Evolutionary conservation across 345 rosid species (phyloP).

Genomic region (Firmiana major): DNA sequence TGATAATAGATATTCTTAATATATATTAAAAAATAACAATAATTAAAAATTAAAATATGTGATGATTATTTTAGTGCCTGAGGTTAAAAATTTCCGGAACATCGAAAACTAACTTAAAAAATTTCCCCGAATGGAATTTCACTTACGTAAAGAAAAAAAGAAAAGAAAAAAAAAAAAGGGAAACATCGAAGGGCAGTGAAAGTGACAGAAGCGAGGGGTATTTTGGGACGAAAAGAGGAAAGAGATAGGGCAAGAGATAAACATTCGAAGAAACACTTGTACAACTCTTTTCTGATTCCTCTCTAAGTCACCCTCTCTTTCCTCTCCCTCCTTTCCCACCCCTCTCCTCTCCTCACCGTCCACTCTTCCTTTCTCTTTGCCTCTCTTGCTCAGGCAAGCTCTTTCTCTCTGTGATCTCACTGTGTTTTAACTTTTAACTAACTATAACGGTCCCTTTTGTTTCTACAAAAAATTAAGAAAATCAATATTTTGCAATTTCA

Average conservation of each 20-base stretch:
- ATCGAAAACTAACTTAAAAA: no score
- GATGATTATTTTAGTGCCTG: no score
- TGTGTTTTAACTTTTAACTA: background rate
- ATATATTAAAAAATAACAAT: no score
- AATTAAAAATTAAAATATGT: no score
- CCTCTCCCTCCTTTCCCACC: no score
- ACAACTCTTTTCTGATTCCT: background rate
- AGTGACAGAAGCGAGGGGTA: background rate
- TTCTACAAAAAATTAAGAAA: background rate
- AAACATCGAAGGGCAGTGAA: background rate
- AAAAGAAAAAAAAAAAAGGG: no score
- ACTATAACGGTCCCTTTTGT: background rate
- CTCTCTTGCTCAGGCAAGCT: slow-evolving; percentile 8
- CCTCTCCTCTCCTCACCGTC: background rate
- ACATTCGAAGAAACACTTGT: background rate
- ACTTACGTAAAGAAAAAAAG: no score
- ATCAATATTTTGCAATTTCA: background rate
- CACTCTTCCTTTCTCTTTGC: background rate
- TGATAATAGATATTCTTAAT: no score
- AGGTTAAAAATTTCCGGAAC: no score
- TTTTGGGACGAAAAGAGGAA: background rate
- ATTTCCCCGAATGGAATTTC: no score
- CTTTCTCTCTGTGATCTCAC: slow-evolving; percentile 12
- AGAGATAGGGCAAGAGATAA: background rate
- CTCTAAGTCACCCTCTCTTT: background rate